A percentile compares a stretch with the other conserved stretches of the same genome.
Conservation (phyloP, 805 yeast genomes). For the Monosporozyma aerobia region DNA sequence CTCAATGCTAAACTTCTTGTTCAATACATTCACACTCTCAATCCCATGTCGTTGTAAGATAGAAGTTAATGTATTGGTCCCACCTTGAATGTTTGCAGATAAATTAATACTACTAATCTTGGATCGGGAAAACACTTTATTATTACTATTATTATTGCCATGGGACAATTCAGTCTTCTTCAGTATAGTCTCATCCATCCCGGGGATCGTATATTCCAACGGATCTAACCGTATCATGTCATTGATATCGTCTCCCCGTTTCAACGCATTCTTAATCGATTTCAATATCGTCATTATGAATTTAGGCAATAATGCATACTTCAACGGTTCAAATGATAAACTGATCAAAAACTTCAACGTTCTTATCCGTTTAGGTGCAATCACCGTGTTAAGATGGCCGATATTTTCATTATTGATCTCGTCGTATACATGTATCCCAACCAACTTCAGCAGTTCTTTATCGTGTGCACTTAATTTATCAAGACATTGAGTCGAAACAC, state of each 20-base stretch:
- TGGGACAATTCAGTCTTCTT: constrained; percentile 8
- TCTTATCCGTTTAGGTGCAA: constrained; percentile 71
- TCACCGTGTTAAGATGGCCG: constrained; percentile 38
- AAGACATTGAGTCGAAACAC: constrained; percentile 55
- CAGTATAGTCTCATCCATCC: constrained; percentile 20
- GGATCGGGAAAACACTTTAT: constrained; percentile 21
- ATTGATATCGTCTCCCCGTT: constrained; percentile 2
- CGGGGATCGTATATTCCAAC: constrained; percentile 29
- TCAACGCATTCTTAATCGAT: constrained; percentile 7
- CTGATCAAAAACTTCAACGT: constrained; percentile 81
- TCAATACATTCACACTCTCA: constrained; percentile 13
- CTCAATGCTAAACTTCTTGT: constrained; percentile 9
- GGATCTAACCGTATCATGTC: constrained; percentile 9
- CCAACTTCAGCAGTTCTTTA: constrained; percentile 31
- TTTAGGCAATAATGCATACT: constrained; percentile 44
- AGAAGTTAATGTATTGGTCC: constrained; percentile 17
- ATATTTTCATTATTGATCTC: constrained; percentile 16
- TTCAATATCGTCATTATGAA: constrained; percentile 42
- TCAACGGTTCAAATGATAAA: constrained; percentile 44
- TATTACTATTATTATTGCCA: background rate
- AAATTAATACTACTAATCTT: constrained; percentile 17
- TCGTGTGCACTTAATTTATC: constrained; percentile 37
- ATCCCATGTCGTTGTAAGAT: constrained; percentile 25
- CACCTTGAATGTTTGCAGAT: constrained; percentile 23
- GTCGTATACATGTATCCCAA: constrained; percentile 48